Percentiles rank a stretch among this genome's conserved stretches.
phyloP scores from a whole-genome alignment of 2,329 filamentous ascomycete species.

The Clathrospora elynae region DNA sequence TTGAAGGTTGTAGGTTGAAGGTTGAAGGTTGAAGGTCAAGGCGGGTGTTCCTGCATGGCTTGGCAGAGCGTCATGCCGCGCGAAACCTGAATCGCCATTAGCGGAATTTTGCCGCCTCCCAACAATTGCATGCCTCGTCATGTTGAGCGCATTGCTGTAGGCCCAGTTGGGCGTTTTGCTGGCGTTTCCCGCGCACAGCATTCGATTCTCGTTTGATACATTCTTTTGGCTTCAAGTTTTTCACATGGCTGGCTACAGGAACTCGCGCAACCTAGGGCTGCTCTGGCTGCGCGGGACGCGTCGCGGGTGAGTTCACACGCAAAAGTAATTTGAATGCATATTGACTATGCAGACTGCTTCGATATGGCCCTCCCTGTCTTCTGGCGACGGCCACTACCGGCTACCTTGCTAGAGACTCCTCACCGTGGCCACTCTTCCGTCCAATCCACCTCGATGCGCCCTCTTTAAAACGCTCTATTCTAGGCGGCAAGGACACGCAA shows the following conservation, averaged over 20 bases:
- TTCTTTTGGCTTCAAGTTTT: constrained; percentile 2
- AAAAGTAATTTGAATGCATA: background rate
- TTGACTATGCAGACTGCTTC: constrained; percentile 34
- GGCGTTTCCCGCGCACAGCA: constrained; percentile 2
- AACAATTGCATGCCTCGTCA: constrained; percentile 30
- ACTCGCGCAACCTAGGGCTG: constrained; percentile 32
- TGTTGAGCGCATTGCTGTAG: constrained; percentile 33
- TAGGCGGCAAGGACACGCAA: constrained; percentile 13
- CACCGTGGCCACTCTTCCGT: constrained; percentile 22
- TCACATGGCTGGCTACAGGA: constrained; percentile 35
- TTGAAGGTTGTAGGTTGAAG: too few species aligned
- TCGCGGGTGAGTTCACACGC: constrained; percentile 28
- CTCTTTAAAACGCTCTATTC: constrained; percentile 24
- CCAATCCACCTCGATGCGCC: constrained; percentile 40
- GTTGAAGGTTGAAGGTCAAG: too few species aligned
- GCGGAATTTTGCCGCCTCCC: constrained; percentile 21
- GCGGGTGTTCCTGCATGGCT: constrained; percentile 27
- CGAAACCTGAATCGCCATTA: constrained; percentile 28
- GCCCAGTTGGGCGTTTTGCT: constrained; percentile 25
- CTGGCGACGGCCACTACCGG: constrained; percentile 31
- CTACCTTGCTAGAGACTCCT: constrained; percentile 24
- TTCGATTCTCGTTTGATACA: constrained; percentile 1
- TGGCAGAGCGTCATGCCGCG: constrained; percentile 26
- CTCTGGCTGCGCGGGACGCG: constrained; percentile 37
- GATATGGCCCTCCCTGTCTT: constrained; percentile 39